These are phyloP conservation scores for Microglena sp. DNA, from an alignment of 139 green algal species.

Conservation along the genomic window DNA sequence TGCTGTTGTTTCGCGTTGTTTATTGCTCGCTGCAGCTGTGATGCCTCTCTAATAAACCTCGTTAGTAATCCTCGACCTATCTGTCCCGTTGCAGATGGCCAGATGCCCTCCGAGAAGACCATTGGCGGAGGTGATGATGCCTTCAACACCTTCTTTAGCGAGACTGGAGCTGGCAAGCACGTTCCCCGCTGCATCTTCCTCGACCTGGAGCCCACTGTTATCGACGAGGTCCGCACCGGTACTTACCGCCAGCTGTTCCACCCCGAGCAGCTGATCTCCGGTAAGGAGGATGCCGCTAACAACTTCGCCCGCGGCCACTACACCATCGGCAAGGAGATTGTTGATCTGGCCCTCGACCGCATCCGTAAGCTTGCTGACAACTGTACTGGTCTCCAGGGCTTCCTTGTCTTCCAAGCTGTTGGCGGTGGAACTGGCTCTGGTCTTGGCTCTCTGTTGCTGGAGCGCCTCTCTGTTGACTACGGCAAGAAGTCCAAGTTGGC, in stretches of 20 bases:
- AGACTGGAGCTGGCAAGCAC: too few species aligned
- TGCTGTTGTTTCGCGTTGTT: too few species aligned
- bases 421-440: slow-evolving; percentile 90
- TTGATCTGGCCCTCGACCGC: slow-evolving; percentile 86
- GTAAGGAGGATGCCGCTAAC: slow-evolving; percentile 90
- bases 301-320: slow-evolving; percentile 89
- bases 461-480: slow-evolving; percentile 97
- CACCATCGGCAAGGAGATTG: slow-evolving; percentile 95
- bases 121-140: too few species aligned
- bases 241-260: slow-evolving; percentile 96
- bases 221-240: slow-evolving; percentile 94
- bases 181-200: slow-evolving; percentile 74
- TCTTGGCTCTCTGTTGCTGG: slow-evolving; percentile 91
- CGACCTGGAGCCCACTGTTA: slow-evolving; percentile 88
- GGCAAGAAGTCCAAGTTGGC: slow-evolving; percentile 99
- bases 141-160: too few species aligned
- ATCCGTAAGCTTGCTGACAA: slow-evolving; percentile 82
- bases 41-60: too few species aligned
- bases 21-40: too few species aligned
- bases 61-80: too few species aligned
- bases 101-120: too few species aligned
- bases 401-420: slow-evolving; percentile 95
- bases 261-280: slow-evolving; percentile 95
- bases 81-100: too few species aligned
- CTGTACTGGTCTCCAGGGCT: slow-evolving; percentile 95